Evolutionary conservation across 164 flowering plant genomes (phyloP), one percentile per base, ranked within the genome.

Genomic region (Umbellularia californica): DNA sequence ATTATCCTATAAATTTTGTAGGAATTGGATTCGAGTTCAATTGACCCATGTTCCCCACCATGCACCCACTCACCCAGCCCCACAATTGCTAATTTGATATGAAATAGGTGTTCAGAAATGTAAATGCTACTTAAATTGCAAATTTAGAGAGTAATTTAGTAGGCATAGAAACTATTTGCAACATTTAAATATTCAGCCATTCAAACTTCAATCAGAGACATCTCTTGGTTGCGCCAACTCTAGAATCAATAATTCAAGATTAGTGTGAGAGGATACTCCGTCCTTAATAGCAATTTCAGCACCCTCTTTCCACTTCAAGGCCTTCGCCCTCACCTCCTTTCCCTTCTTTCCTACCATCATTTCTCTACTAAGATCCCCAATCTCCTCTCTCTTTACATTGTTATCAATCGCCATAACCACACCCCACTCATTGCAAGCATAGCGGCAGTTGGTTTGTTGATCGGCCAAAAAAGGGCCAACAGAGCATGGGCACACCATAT

Each of bases 391-490:
- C 70, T 77, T 82, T 5, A 84, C 81, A 27, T 80, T 76, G 4
- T 52, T 64, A 50, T 75, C 74, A 33, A 79, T 70, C 58, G 76
- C 84, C 74, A 74, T 52, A 2, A 85, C 85, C 1, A 75, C 65
- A 15, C 76, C 85, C 84, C 84, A 81, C n/a, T 71, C 74, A 0
- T 23, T 55, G 69, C 85, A 81, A 5, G 77, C 72, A 62, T 72
- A 83, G 20, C 74, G 74, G 52, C 84, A 81, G 63, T 84, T 83
- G 7, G 80, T 79, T 17, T 72, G 81, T 69, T 84, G 87, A 14
- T 88, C 91, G 0, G 89, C 86, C 86, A 51, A 83, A 85, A 69
- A 87, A 84, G 1, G 91, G 89, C 89, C 89, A 88, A 72, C 86
- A 87, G 0, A 88, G 72, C 84, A 87, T 75, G 0, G 91, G 91